Evolutionary conservation across 1,139 yeast genomes (phyloP).

Genomic region (Yamadazyma buinensis): DNA sequence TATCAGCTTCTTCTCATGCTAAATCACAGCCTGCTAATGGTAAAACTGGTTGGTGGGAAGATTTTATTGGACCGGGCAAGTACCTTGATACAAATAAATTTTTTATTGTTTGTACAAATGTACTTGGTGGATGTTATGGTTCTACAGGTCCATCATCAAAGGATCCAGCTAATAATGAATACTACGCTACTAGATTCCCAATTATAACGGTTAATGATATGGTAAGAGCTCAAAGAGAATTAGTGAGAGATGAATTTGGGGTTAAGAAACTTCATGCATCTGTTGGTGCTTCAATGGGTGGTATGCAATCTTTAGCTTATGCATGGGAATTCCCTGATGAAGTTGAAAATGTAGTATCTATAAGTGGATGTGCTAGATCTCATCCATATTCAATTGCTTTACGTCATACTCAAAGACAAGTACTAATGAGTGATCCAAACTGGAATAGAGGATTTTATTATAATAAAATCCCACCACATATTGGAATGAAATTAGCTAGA

Average conservation of each 20-base stretch:
- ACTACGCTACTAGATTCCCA: conserved; percentile 87
- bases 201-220: conserved; percentile 82
- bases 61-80: conserved; percentile 81
- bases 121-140: conserved; percentile 92
- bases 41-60: conserved; percentile 94
- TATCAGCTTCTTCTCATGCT: conserved; percentile 95
- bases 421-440: conserved; percentile 88
- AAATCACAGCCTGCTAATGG: conserved; percentile 70
- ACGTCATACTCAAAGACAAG: conserved; percentile 91
- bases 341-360: conserved; percentile 69
- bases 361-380: conserved; percentile 89
- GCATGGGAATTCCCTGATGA: conserved; percentile 79
- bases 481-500: conserved; percentile 91
- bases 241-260: conserved; percentile 58
- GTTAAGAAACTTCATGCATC: conserved; percentile 68
- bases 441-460: conserved; percentile 93
- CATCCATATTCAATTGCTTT: conserved; percentile 94
- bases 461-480: conserved; percentile 77
- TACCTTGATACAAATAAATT: conserved; percentile 77
- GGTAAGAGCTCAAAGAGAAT: conserved; percentile 81
- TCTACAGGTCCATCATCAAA: conserved; percentile 88
- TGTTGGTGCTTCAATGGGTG: conserved; percentile 95
- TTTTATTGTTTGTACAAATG: conserved; percentile 85
- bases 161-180: conserved; percentile 64
- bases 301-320: conserved; percentile 90